These are phyloP conservation scores for Lindgomyces ingoldianus DNA, from an alignment of 495 filamentous ascomycete species.

Conservation along the genomic window DNA sequence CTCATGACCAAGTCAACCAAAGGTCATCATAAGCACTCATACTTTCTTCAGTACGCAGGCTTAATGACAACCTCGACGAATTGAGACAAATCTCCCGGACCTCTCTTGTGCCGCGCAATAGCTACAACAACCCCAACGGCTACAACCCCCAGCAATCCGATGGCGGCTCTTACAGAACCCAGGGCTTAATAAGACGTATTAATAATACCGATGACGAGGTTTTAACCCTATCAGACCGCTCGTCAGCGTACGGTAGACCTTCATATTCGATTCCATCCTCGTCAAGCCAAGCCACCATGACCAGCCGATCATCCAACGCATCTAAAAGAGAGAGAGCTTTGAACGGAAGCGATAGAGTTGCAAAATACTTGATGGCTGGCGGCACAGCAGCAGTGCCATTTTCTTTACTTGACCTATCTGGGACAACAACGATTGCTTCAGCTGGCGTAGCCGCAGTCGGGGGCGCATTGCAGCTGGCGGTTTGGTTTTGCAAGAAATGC, in stretches of 20 bases:
- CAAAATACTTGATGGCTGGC: not conserved
- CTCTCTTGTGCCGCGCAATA: not conserved
- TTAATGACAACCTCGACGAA: not conserved
- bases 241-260: not conserved
- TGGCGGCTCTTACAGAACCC: not conserved
- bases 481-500: not conserved
- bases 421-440: not conserved
- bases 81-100: not conserved
- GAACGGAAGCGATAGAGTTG: not conserved
- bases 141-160: not conserved
- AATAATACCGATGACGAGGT: no score
- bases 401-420: not conserved
- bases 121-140: not conserved
- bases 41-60: not conserved
- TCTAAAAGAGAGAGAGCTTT: not conserved
- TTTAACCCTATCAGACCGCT: no score
- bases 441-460: not conserved
- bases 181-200: not conserved
- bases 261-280: not conserved
- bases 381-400: not conserved
- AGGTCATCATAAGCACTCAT: no score
- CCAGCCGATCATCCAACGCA: not conserved
- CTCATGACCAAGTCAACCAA: not conserved
- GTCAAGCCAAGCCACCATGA: not conserved
- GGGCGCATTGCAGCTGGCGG: not conserved